These are phyloP conservation scores for Sherardia arvensis DNA, from an alignment of 257 asterid species.

Conservation along the genomic window DNA sequence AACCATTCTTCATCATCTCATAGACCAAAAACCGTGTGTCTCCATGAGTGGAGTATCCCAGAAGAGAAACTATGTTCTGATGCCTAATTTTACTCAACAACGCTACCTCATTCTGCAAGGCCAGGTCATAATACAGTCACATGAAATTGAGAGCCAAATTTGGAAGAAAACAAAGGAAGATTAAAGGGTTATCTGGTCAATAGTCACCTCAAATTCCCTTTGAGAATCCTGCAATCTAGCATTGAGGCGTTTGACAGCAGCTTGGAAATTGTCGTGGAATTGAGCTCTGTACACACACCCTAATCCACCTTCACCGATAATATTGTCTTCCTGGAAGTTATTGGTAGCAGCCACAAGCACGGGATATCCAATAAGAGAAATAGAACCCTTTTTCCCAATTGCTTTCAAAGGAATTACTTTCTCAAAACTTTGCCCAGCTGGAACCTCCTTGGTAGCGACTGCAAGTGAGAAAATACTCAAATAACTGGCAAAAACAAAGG, in stretches of 20 bases:
- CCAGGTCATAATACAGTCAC: conserved; percentile 1
- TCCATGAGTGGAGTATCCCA: conserved; percentile 67
- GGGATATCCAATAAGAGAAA: conserved; percentile 56
- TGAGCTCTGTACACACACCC: conserved; percentile 75
- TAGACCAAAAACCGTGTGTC: conserved; percentile 66
- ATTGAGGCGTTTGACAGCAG: conserved; percentile 61
- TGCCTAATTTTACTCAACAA: conserved; percentile 66
- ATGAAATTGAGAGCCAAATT: neutral
- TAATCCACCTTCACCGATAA: conserved; percentile 71
- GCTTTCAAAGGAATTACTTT: conserved; percentile 40
- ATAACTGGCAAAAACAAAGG: neutral
- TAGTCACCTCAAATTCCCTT: conserved; percentile 63
- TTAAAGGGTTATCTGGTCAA: neutral
- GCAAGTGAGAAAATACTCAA: neutral
- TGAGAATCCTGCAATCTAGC: conserved; percentile 54
- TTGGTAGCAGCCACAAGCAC: conserved; percentile 62
- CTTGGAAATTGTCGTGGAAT: conserved; percentile 42
- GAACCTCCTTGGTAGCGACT: conserved; percentile 30
- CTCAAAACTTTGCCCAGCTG: conserved; percentile 51
- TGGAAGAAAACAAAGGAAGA: neutral
- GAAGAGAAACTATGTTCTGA: conserved; percentile 71
- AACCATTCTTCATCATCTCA: conserved; percentile 85
- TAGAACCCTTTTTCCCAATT: conserved; percentile 51
- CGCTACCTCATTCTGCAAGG: conserved; percentile 75
- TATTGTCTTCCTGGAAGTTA: conserved; percentile 53